Evolutionary conservation across 352 stramenopile species (phyloP).

Genomic region (Hyaloperonospora brassicae): DNA sequence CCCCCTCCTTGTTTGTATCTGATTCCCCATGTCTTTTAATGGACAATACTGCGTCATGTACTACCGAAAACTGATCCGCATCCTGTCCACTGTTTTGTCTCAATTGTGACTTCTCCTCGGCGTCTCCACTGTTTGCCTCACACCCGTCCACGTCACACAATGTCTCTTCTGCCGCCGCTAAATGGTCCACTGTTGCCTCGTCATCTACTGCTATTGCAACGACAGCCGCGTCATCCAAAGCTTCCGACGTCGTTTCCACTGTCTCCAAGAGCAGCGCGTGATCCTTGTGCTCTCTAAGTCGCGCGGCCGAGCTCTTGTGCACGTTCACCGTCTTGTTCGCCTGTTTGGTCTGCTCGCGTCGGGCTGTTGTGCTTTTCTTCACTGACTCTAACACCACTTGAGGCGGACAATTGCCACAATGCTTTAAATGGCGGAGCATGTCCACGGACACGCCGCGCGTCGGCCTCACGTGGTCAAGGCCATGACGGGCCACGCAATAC

Average conservation of each 20-base stretch:
- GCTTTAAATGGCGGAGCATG: slow-evolving; percentile 76
- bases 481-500: slow-evolving; percentile 64
- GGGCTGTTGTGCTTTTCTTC: slow-evolving; percentile 38
- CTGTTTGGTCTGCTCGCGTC: slow-evolving; percentile 19
- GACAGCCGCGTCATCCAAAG: too few relatives aligned
- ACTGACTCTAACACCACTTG: slow-evolving; percentile 57
- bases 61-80: too few relatives aligned
- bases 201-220: slow-evolving; percentile 9
- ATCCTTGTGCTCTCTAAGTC: slow-evolving; percentile 6
- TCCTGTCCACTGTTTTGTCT: slow-evolving; percentile 10
- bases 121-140: neutral
- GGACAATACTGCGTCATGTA: too few relatives aligned
- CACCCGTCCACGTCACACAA: slow-evolving; percentile 13
- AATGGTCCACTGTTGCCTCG: slow-evolving; percentile 2
- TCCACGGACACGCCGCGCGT: slow-evolving; percentile 73
- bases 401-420: slow-evolving; percentile 58
- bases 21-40: too few relatives aligned
- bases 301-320: too few relatives aligned
- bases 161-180: slow-evolving; percentile 10
- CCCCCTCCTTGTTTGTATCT: too few relatives aligned
- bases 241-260: neutral
- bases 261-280: slow-evolving; percentile 24
- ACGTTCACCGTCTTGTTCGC: too few relatives aligned
- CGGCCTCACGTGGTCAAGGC: slow-evolving; percentile 41
- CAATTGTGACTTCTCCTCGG: slow-evolving; percentile 13